A percentile compares a stretch with the other conserved stretches of the same genome.
These are phyloP conservation scores for Venturiaceae sp. DNA, from an alignment of 2,329 filamentous ascomycete genomes.

Conservation along the genomic window DNA sequence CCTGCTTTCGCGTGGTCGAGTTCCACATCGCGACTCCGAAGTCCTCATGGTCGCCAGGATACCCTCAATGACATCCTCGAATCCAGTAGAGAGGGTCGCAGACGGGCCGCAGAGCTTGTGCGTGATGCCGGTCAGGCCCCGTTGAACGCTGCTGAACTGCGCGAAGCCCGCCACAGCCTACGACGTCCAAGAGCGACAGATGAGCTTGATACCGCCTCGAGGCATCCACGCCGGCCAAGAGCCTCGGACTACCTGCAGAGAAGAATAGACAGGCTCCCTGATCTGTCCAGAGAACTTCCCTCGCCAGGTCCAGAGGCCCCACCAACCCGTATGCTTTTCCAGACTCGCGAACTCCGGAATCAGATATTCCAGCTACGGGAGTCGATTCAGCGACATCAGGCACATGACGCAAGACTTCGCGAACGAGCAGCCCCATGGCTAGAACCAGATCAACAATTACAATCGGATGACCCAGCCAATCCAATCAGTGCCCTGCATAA, in stretches of 20 bases:
- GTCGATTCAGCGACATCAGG: neutral
- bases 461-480: neutral
- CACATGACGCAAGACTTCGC: neutral
- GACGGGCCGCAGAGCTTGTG: neutral
- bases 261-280: neutral
- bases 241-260: neutral
- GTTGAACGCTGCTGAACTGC: neutral
- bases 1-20: constrained; percentile 11
- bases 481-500: neutral
- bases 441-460: neutral
- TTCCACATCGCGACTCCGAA: constrained; percentile 13
- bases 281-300: neutral
- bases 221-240: neutral
- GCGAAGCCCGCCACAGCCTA: neutral
- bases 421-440: neutral
- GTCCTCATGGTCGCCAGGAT: neutral
- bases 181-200: neutral
- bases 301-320: neutral
- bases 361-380: neutral
- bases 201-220: neutral
- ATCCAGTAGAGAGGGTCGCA: neutral
- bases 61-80: neutral
- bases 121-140: neutral
- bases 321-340: neutral
- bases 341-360: neutral